Percentiles rank a stretch among this genome's conserved stretches.
phyloP scores from a whole-genome alignment of 345 rosid species.

The Acer campestre region DNA sequence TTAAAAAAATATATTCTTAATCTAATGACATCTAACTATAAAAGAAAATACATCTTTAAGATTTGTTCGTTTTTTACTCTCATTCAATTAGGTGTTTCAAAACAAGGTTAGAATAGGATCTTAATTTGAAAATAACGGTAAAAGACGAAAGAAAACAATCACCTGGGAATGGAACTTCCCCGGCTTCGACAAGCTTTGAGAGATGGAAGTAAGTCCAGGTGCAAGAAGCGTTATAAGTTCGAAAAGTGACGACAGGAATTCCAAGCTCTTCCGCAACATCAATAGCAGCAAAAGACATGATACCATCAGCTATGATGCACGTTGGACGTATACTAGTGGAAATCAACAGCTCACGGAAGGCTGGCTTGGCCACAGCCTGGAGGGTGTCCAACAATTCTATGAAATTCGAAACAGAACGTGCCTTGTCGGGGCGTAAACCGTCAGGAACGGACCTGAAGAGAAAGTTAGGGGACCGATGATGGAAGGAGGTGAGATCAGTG shows the following conservation, averaged over 20 bases:
- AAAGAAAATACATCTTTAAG: too few relatives aligned
- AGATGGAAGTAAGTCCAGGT: constrained; percentile 36
- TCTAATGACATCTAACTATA: too few relatives aligned
- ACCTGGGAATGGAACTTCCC: constrained; percentile 49
- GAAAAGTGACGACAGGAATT: constrained; percentile 32
- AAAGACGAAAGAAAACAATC: not conserved
- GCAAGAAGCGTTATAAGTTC: constrained; percentile 34
- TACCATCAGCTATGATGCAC: constrained; percentile 46
- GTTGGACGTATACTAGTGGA: constrained; percentile 1
- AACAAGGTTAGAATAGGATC: too few relatives aligned
- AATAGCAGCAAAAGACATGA: constrained; percentile 26
- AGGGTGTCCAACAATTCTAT: constrained; percentile 21
- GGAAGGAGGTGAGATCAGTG: constrained; percentile 35
- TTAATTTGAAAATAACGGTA: too few relatives aligned
- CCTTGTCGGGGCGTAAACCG: constrained; percentile 32
- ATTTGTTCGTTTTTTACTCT: too few relatives aligned
- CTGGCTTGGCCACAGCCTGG: not conserved
- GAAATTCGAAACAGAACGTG: not conserved
- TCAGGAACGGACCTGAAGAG: constrained; percentile 37
- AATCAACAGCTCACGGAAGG: constrained; percentile 26
- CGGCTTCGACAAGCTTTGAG: constrained; percentile 36
- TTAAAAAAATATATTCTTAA: too few relatives aligned
- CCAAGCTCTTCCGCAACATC: constrained; percentile 44
- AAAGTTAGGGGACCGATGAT: constrained; percentile 29
- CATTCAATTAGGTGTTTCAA: too few relatives aligned